Evolutionary conservation across 192 early-diverging fungal species (phyloP).

Genomic region (Podila horticola): DNA sequence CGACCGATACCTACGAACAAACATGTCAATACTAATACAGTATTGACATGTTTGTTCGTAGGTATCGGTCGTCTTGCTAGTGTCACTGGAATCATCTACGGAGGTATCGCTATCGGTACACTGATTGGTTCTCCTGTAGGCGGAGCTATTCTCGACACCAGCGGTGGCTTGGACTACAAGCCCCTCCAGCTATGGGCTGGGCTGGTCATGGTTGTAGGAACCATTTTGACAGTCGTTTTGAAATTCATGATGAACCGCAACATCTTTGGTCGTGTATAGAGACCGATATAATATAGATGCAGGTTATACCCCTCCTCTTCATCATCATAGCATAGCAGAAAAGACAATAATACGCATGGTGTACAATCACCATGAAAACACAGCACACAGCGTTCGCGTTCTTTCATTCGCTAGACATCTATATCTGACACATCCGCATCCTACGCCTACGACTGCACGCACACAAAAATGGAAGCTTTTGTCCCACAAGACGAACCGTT

Average conservation of each 20-base stretch:
- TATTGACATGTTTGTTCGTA: neutral
- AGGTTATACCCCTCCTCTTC: neutral
- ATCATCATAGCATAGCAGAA: too few relatives aligned
- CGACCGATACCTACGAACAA: slow-evolving; percentile 53
- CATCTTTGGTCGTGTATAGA: slow-evolving; percentile 28
- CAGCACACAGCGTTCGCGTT: too few relatives aligned
- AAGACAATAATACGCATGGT: too few relatives aligned
- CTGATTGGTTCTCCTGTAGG: slow-evolving; percentile 61
- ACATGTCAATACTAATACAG: neutral
- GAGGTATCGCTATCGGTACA: slow-evolving; percentile 60
- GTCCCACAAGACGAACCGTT: too few relatives aligned
- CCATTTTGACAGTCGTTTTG: slow-evolving; percentile 11
- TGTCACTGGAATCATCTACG: slow-evolving; percentile 64
- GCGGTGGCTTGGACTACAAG: slow-evolving; percentile 18
- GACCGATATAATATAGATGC: neutral
- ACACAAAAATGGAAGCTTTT: too few relatives aligned
- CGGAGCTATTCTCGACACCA: slow-evolving; percentile 59
- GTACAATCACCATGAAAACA: too few relatives aligned
- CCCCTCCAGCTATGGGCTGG: slow-evolving; percentile 38
- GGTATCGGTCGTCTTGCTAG: slow-evolving; percentile 63
- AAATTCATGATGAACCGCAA: slow-evolving; percentile 42
- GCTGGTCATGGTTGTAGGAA: slow-evolving; percentile 22
- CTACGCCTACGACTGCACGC: too few relatives aligned
- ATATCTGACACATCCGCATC: too few relatives aligned
- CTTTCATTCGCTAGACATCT: too few relatives aligned